Evolutionary conservation across 352 stramenopile genomes (phyloP).

Genomic region (Phytophthora aleatoria): DNA sequence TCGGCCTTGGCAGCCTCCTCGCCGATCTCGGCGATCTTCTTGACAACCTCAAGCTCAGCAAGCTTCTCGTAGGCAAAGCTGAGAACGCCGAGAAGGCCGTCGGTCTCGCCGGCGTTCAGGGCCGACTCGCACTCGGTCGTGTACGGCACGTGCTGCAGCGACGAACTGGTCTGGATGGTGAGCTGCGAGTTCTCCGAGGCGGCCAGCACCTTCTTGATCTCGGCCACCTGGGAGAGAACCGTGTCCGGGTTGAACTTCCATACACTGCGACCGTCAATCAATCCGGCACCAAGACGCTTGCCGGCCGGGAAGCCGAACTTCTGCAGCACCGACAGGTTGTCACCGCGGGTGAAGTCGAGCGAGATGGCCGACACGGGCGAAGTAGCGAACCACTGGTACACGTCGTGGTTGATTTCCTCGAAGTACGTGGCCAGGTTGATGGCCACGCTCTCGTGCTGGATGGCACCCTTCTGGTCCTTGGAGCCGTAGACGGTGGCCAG

Average conservation of each 20-base stretch:
- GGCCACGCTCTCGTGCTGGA: slow-evolving; percentile 63
- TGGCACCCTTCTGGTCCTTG: slow-evolving; percentile 55
- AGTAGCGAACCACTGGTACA: slow-evolving; percentile 90
- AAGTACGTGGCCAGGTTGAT: slow-evolving; percentile 90
- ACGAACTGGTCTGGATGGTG: slow-evolving; percentile 89
- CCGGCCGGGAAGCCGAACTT: slow-evolving; percentile 86
- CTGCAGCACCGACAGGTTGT: slow-evolving; percentile 81
- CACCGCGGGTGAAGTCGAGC: slow-evolving; percentile 92
- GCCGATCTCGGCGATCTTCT: slow-evolving; percentile 67
- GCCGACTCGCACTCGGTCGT: slow-evolving; percentile 77
- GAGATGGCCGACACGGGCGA: slow-evolving; percentile 82
- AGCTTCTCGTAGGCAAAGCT: slow-evolving; percentile 93
- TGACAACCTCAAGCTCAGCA: slow-evolving; percentile 83
- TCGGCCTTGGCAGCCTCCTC: slow-evolving; percentile 55
- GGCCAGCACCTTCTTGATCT: slow-evolving; percentile 70
- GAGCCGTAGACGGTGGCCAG: slow-evolving; percentile 70
- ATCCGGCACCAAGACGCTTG: slow-evolving; percentile 88
- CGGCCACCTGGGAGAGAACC: slow-evolving; percentile 49
- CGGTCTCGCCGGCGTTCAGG: slow-evolving; percentile 72
- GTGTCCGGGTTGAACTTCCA: slow-evolving; percentile 89
- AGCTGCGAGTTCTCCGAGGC: slow-evolving; percentile 50
- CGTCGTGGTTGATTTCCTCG: slow-evolving; percentile 86
- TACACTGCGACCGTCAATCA: slow-evolving; percentile 91
- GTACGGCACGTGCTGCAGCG: slow-evolving; percentile 92
- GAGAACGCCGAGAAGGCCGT: slow-evolving; percentile 74